Evolutionary conservation across 2,329 filamentous ascomycete genomes (phyloP).

Genomic region (Byssothecium circinans): DNA sequence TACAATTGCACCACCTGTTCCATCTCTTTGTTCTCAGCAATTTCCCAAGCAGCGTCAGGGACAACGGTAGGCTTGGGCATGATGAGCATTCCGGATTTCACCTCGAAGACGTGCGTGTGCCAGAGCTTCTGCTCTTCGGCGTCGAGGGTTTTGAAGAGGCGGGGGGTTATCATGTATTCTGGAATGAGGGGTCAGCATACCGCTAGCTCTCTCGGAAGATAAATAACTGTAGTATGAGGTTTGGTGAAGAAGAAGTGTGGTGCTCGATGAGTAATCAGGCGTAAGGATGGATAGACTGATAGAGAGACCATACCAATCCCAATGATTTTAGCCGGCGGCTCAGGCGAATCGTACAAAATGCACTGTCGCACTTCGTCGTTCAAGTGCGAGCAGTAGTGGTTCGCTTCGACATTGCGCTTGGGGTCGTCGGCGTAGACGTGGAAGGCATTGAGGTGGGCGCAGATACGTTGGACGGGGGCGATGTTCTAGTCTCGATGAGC

Average conservation of each 20-base stretch:
- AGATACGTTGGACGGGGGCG: slow-evolving; percentile 71
- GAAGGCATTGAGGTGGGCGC: slow-evolving; percentile 84
- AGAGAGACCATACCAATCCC: slow-evolving; percentile 56
- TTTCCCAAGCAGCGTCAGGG: slow-evolving; percentile 68
- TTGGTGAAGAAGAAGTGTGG: no score
- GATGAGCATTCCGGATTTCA: slow-evolving; percentile 77
- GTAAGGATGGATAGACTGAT: not conserved
- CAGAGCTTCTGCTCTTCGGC: slow-evolving; percentile 71
- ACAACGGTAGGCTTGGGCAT: slow-evolving; percentile 65
- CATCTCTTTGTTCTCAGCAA: slow-evolving; percentile 79
- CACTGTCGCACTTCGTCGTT: slow-evolving; percentile 81
- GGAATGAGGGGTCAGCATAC: no score
- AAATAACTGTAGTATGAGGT: no score
- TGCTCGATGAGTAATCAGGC: no score
- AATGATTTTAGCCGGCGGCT: slow-evolving; percentile 70
- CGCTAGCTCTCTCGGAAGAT: no score
- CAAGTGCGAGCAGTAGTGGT: slow-evolving; percentile 83
- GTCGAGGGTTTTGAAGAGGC: slow-evolving; percentile 67
- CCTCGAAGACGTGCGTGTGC: slow-evolving; percentile 77
- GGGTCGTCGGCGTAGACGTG: slow-evolving; percentile 79
- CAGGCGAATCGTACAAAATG: slow-evolving; percentile 75
- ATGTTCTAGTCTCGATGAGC: slow-evolving; percentile 57
- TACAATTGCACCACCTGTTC: slow-evolving; percentile 66
- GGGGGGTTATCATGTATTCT: slow-evolving; percentile 81
- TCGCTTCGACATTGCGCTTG: slow-evolving; percentile 69